phyloP scores from a whole-genome alignment of 331 rosid genomes.

The Quercus lobata region DNA sequence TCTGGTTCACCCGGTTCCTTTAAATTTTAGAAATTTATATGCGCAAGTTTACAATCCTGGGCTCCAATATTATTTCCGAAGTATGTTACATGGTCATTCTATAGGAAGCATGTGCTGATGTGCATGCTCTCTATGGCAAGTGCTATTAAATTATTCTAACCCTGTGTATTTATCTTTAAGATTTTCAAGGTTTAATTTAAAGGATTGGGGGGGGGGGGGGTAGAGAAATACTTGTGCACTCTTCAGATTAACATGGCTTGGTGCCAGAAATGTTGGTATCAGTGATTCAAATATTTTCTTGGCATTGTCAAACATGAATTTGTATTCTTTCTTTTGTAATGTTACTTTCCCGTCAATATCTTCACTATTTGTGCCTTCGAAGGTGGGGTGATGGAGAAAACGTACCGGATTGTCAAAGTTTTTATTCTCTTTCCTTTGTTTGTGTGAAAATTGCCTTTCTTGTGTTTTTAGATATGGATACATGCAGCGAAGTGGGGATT shows the following conservation, averaged over 20 bases:
- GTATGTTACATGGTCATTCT: neutral
- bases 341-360: neutral
- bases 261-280: neutral
- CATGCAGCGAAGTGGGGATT: conserved; percentile 93
- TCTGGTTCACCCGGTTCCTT: neutral
- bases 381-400: conserved; percentile 31
- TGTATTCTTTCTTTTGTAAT: neutral
- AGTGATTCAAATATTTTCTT: neutral
- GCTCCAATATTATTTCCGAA: neutral
- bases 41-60: neutral
- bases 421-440: conserved; percentile 52
- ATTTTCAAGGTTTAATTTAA: neutral
- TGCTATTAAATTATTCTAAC: neutral
- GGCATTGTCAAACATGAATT: neutral
- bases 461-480: conserved; percentile 89
- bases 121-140: neutral
- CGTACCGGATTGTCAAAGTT: conserved; percentile 31
- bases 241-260: neutral
- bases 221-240: neutral
- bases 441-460: conserved; percentile 71
- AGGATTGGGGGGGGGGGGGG: neutral
- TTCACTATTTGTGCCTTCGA: conserved; percentile 24
- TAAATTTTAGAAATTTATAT: neutral
- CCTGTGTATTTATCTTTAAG: neutral
- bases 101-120: neutral